Conservation (phyloP, 2,329 filamentous ascomycete species). For the Daldinia eschscholtzii region DNA sequence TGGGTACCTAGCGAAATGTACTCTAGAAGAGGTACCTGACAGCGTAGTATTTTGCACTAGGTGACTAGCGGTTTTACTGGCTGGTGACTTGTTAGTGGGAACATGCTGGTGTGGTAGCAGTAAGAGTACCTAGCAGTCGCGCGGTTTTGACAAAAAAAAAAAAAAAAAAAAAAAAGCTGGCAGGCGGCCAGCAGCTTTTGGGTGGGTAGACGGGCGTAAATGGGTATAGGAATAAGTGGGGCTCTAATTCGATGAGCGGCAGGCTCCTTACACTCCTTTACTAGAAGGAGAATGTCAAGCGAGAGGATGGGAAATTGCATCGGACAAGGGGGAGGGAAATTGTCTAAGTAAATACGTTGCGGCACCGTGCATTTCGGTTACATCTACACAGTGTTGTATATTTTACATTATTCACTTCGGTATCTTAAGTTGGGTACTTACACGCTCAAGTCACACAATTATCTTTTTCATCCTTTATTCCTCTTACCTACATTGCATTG, state of each 20-base stretch:
- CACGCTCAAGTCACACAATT: constrained; percentile 15
- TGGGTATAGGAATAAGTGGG: constrained; percentile 33
- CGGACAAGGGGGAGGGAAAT: constrained; percentile 40
- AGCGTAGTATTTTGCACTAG: constrained; percentile 17
- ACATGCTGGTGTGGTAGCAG: constrained; percentile 24
- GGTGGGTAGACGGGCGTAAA: constrained; percentile 20
- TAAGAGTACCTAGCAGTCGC: constrained; percentile 25
- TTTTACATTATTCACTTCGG: neutral
- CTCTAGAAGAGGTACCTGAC: constrained; percentile 2
- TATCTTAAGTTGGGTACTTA: neutral
- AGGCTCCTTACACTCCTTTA: constrained; percentile 37
- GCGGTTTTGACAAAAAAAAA: constrained; percentile 10
- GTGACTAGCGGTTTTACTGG: constrained; percentile 29
- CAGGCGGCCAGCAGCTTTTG: constrained; percentile 16
- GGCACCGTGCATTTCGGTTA: constrained; percentile 21
- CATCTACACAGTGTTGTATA: constrained; percentile 27
- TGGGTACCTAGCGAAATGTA: neutral
- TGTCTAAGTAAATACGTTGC: constrained; percentile 16
- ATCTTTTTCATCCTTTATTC: neutral
- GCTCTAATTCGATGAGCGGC: constrained; percentile 35
- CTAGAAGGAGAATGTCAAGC: constrained; percentile 44
- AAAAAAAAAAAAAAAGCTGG: constrained; percentile 21
- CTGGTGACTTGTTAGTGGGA: constrained; percentile 33
- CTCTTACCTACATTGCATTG: too few relatives aligned
- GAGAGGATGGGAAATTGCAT: constrained; percentile 49